phyloP scores from a whole-genome alignment of 495 filamentous ascomycete species.

The Penicillium fimorum region DNA sequence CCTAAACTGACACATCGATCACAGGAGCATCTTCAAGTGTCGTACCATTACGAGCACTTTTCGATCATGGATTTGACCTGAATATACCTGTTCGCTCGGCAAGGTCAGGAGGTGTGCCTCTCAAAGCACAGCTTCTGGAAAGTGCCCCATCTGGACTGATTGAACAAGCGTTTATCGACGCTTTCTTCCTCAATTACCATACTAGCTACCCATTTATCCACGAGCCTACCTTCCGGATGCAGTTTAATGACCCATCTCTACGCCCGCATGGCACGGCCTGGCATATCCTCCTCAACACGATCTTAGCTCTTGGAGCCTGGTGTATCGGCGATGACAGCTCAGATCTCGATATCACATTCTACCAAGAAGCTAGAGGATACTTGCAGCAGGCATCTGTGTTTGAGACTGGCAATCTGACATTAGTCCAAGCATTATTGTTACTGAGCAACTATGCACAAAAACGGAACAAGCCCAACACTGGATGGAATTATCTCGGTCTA shows the following conservation, averaged over 20 bases:
- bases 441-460: slow-evolving; percentile 57
- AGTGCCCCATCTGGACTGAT: slow-evolving; percentile 45
- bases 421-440: slow-evolving; percentile 51
- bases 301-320: slow-evolving; percentile 53
- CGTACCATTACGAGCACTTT: slow-evolving; percentile 43
- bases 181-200: slow-evolving; percentile 54
- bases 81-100: slow-evolving; percentile 40
- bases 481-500: slow-evolving; percentile 54
- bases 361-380: slow-evolving; percentile 45
- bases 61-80: slow-evolving; percentile 48
- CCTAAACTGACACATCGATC: slow-evolving; percentile 12
- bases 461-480: slow-evolving; percentile 55
- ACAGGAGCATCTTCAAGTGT: slow-evolving; percentile 48
- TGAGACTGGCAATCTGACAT: slow-evolving; percentile 51
- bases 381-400: slow-evolving; percentile 48
- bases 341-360: slow-evolving; percentile 48
- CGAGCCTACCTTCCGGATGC: slow-evolving; percentile 54
- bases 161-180: slow-evolving; percentile 50
- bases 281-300: slow-evolving; percentile 53
- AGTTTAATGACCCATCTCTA: slow-evolving; percentile 50
- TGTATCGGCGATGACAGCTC: slow-evolving; percentile 50
- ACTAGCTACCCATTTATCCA: slow-evolving; percentile 55
- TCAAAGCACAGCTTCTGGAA: slow-evolving; percentile 43
- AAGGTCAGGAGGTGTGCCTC: slow-evolving; percentile 34
- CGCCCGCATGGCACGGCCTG: slow-evolving; percentile 50